Percentiles rank a stretch among this genome's conserved stretches.
Evolutionary conservation across 129 eudicot species (phyloP).

Genomic region (Heracleum sosnowskyi): DNA sequence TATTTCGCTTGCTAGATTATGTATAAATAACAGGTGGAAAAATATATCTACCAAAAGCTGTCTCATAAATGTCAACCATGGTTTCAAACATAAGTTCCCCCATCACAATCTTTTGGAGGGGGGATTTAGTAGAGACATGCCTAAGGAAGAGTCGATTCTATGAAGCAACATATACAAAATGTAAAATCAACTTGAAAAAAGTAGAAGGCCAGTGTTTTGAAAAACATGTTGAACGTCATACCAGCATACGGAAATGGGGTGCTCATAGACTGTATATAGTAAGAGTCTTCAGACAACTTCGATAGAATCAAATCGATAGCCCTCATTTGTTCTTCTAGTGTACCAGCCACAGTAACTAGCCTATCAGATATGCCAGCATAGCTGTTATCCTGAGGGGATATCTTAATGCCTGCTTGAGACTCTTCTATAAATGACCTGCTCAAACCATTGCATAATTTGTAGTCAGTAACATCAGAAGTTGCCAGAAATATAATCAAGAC

Average conservation of each 20-base stretch:
- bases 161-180: background rate
- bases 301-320: slow-evolving; percentile 70
- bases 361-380: slow-evolving; percentile 79
- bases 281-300: slow-evolving; percentile 60
- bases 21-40: background rate
- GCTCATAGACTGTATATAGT: slow-evolving; percentile 55
- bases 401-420: slow-evolving; percentile 76
- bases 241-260: slow-evolving; percentile 82
- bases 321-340: slow-evolving; percentile 66
- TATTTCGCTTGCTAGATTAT: background rate
- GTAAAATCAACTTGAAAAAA: background rate
- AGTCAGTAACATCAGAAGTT: slow-evolving; percentile 11
- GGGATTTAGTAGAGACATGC: background rate
- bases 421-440: slow-evolving; percentile 87
- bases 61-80: background rate
- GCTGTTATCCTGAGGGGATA: slow-evolving; percentile 76
- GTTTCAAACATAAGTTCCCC: background rate
- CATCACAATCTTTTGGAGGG: background rate
- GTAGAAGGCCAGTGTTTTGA: background rate
- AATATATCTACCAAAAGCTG: background rate
- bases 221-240: slow-evolving; percentile 13
- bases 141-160: background rate
- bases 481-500: background rate
- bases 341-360: slow-evolving; percentile 71
- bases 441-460: slow-evolving; percentile 10